Evolutionary conservation across 495 filamentous ascomycete genomes (phyloP), one percentile per base, ranked within the genome.

Genomic region (Tuber indicum): DNA sequence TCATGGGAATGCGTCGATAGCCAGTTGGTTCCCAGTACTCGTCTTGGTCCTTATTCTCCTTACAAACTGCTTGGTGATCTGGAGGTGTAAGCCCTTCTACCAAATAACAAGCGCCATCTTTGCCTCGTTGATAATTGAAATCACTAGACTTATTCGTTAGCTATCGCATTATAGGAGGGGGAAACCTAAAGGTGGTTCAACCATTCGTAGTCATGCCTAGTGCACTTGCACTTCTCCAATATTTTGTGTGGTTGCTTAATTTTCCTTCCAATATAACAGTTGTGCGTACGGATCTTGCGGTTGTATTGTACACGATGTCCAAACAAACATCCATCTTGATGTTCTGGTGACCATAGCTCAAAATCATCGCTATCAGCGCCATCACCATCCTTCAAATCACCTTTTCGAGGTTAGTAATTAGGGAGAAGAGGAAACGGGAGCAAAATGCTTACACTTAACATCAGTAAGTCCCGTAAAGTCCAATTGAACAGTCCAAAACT

Each of bases 131-230:
- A 84, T 89, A 99, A 85, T 99, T 99, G 87, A 92, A 99, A 84
- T 97, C 95, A 86, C 94, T 97, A 71, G 32, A 41, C 42, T 41
- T 43, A 45, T 75, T 66, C 26, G 58, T 66, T 5, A 36, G 32
- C 7, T 26, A 32, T 66, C 32, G 58, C 7, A 7, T 17, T 36
- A 3, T 66, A 66, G 26, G 26, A 19, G 58, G 58, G 47, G 42
- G 52, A 5, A 10, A 32, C 46, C 46, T 46, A 9, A 49, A n/a
- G 43, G 42, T 9, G 74, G 47, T 44, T 85, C 89, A 85, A 97
- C 94, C 96, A 99, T 89, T 99, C 96, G 85, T 91, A 99, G 85
- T 99, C 96, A 46, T 89, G 86, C 44, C 91, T 87, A 3, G 88
- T 91, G 84, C 96, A 99, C 75, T 88, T 86, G 86, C 96, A 99